Evolutionary conservation across 176 grass and related monocot genomes (phyloP), one percentile per base, ranked within the genome.

Genomic region (Cenchrus americanus): DNA sequence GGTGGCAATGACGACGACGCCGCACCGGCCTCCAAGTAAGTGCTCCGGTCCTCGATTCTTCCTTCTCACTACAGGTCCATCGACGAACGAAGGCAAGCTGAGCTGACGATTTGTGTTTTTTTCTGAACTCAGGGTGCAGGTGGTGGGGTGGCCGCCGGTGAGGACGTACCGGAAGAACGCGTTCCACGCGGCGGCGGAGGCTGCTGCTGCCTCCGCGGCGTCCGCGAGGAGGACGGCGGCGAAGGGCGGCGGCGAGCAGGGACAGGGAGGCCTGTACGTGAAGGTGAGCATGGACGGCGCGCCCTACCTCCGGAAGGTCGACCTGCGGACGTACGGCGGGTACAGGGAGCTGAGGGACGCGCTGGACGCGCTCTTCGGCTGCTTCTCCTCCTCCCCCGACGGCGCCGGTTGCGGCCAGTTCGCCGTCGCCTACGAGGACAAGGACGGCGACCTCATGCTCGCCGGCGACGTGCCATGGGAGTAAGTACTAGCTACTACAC

Each of bases 281-380:
- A 95, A 95, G 63, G 90, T 95, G 51, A 88, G 93, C 85, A 92
- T 92, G 93, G 93, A 95, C 73, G 90, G 93, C 5, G 90, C 90
- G 26, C 93, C 93, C 0, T 92, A 86, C 84, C 78, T 92, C 69
- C 69, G 90, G 7, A 95, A 95, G 90, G 90, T 94, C 21, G 90
- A 94, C 73, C 85, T 94, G 65, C 19, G 76, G 63, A 84, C 79
- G 54, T 92, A 90, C 85, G 78, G 50, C 5, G 87, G 85, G 54
- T 92, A 94, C 82, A 60, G 76, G 69, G 92, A 94, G 71, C 87
- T 94, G 0, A 76, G 78, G 17, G 69, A 80, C 62, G 87, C 84
- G 17, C 80, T 89, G 9, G 89, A 89, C 75, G 41, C 8, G 44
- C 87, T 91, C 77, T 94, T 94, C 84, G 88, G 85, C 75, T 85